Conservation (phyloP, 2,329 filamentous ascomycete genomes). For the Ophiostoma populinum region DNA sequence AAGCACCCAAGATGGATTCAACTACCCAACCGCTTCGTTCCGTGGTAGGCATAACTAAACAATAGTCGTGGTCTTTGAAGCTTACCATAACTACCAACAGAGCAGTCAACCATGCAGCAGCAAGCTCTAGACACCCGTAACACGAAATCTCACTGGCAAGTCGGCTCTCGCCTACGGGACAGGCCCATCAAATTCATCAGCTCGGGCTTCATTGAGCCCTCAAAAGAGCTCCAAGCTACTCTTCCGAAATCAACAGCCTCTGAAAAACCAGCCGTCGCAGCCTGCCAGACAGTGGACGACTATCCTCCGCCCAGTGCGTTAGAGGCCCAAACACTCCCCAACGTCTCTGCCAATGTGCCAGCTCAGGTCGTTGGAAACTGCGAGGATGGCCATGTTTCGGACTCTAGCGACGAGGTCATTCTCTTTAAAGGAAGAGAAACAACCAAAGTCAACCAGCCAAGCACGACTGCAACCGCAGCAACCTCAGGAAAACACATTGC, state of each 20-base stretch:
- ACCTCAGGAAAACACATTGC: too few species aligned
- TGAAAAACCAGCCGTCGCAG: too few species aligned
- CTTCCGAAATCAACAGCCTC: too few species aligned
- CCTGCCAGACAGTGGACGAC: too few species aligned
- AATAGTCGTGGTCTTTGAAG: background rate
- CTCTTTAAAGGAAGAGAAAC: slow-evolving; percentile 31
- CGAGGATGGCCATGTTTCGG: slow-evolving; percentile 17
- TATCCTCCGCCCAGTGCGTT: too few species aligned
- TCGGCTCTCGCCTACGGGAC: slow-evolving; percentile 25
- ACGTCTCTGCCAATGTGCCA: too few species aligned
- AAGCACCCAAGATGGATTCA: too few species aligned
- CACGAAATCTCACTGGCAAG: slow-evolving; percentile 23
- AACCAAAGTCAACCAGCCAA: background rate
- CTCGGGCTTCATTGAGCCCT: slow-evolving; percentile 32
- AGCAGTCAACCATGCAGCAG: slow-evolving; percentile 24
- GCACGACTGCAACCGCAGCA: too few species aligned
- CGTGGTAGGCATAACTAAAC: too few species aligned
- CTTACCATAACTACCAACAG: slow-evolving; percentile 11
- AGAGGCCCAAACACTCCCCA: too few species aligned
- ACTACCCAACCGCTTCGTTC: too few species aligned
- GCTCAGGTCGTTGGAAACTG: too few species aligned
- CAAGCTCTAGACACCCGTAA: slow-evolving; percentile 33
- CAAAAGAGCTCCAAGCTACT: slow-evolving; percentile 16
- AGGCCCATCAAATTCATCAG: slow-evolving; percentile 36
- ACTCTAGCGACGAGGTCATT: slow-evolving; percentile 59